A percentile compares a stretch with the other conserved stretches of the same genome.
Conservation (phyloP, 1,284 basidiomycete genomes). For the Sutorius eximius region DNA sequence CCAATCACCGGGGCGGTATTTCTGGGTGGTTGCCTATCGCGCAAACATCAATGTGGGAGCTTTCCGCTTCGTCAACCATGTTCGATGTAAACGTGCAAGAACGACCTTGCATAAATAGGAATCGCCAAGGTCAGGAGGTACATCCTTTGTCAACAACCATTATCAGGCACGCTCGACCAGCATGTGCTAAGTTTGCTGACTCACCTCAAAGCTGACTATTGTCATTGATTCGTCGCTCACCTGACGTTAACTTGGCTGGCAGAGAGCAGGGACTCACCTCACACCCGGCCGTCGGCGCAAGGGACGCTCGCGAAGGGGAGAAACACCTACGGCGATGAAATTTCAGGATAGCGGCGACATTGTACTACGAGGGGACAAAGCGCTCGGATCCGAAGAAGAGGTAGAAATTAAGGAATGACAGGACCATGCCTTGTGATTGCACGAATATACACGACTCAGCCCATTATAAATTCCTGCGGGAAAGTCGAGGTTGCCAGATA, state of each 20-base stretch:
- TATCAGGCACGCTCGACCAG: not conserved
- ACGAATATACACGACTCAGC: slow-evolving; percentile 12
- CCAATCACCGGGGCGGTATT: not conserved
- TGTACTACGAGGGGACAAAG: slow-evolving; percentile 7
- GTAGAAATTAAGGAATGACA: slow-evolving; percentile 15
- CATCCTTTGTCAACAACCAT: slow-evolving; percentile 6
- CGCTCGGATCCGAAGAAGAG: slow-evolving; percentile 10
- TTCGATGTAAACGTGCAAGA: not conserved
- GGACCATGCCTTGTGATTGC: slow-evolving; percentile 15
- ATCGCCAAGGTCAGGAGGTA: slow-evolving; percentile 1
- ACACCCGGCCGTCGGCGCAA: not conserved
- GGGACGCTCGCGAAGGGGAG: not conserved
- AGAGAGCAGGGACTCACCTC: slow-evolving; percentile 16
- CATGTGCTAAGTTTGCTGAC: slow-evolving; percentile 9
- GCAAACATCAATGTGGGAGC: not conserved
- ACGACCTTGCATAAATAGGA: not conserved
- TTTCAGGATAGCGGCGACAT: slow-evolving; percentile 5
- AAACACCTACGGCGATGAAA: not conserved
- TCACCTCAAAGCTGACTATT: slow-evolving; percentile 11
- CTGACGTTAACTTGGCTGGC: not conserved
- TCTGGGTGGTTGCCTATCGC: not conserved
- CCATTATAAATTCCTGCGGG: slow-evolving; percentile 17
- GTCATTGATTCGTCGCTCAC: not conserved
- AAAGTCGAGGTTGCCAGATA: slow-evolving; percentile 12
- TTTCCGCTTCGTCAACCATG: not conserved